Evolutionary conservation across 495 filamentous ascomycete species (phyloP).

Genomic region (Ramalina intermedia): DNA sequence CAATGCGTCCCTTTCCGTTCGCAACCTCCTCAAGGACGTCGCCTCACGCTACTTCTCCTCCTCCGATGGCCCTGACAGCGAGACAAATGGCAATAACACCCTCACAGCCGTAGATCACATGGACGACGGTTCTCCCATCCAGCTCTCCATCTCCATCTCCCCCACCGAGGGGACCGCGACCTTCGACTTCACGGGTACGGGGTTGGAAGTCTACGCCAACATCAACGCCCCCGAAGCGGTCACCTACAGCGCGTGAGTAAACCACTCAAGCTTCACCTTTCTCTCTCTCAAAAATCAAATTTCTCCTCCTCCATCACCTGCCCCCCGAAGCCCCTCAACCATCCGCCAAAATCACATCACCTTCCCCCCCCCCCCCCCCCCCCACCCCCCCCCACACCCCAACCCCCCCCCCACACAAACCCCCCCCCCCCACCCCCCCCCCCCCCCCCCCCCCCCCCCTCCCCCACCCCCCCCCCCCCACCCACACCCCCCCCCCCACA

Average conservation of each 20-base stretch:
- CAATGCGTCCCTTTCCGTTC: conserved; percentile 78
- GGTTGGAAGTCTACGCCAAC: conserved; percentile 85
- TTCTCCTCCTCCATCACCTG: no score
- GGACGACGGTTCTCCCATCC: conserved; percentile 87
- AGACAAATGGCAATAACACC: conserved; percentile 12
- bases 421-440: no score
- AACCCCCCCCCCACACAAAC: no score
- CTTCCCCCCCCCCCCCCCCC: no score
- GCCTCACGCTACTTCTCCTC: conserved; percentile 44
- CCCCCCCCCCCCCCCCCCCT: no score
- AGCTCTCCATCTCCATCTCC: conserved; percentile 73
- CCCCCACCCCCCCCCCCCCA: no score
- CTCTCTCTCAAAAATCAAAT: no score
- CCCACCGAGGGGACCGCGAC: conserved; percentile 67
- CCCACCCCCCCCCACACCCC: no score
- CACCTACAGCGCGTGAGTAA: conserved; percentile 55
- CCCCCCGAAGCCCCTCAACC: no score
- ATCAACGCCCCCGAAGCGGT: conserved; percentile 92
- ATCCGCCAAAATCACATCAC: no score
- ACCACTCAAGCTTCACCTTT: no score
- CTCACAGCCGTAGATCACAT: conserved; percentile 69
- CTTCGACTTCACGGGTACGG: conserved; percentile 86
- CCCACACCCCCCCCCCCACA: no score
- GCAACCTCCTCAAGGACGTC: conserved; percentile 69
- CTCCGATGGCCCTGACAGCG: conserved; percentile 38